Conservation (phyloP, 371 early-diverging fungal species). For the Mortierella polycephala region DNA sequence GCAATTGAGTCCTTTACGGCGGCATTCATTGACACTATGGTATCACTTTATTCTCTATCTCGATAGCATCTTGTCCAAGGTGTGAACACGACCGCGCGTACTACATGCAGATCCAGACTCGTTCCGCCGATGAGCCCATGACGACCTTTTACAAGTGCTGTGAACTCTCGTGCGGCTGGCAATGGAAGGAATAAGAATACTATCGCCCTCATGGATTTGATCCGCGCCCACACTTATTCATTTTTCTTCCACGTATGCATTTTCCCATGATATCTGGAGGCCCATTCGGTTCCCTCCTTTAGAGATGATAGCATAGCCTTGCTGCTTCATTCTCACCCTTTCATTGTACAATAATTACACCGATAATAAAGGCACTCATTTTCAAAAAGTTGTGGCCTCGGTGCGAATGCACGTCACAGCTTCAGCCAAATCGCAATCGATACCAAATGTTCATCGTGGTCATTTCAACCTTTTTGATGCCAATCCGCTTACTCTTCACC, state of each 20-base stretch:
- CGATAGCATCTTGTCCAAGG: conserved; percentile 81
- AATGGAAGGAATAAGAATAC: conserved; percentile 74
- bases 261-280: not conserved
- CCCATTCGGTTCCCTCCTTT: no score
- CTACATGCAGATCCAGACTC: conserved; percentile 94
- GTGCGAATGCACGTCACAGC: not conserved
- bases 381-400: not conserved
- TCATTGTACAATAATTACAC: not conserved
- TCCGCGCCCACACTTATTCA: not conserved
- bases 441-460: not conserved
- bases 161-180: conserved; percentile 73
- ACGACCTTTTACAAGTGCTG: conserved; percentile 91
- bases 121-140: conserved; percentile 97
- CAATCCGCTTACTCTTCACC: no score
- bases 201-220: no score
- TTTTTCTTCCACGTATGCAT: not conserved
- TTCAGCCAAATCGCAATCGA: no score
- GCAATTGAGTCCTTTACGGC: not conserved
- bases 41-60: not conserved
- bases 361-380: not conserved
- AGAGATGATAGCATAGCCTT: no score
- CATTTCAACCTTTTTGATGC: not conserved
- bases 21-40: not conserved
- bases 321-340: not conserved
- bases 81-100: conserved; percentile 91